These are phyloP conservation scores for Aureobasidium mangrovei DNA, from an alignment of 2,329 filamentous ascomycete genomes.

Conservation along the genomic window DNA sequence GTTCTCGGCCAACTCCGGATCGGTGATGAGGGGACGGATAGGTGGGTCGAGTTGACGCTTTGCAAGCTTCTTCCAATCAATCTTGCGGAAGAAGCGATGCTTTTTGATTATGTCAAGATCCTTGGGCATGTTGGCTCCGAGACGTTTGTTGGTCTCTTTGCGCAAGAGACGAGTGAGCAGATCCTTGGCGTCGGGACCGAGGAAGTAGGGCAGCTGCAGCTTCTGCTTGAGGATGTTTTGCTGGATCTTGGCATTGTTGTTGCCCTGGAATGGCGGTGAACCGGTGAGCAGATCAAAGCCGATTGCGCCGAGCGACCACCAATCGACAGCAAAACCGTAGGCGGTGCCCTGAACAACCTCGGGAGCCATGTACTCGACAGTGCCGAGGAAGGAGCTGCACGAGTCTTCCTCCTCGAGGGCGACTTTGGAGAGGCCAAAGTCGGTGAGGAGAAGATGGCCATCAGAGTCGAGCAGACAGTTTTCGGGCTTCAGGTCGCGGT, in stretches of 20 bases:
- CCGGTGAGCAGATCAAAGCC: constrained; percentile 91
- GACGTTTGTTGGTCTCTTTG: constrained; percentile 84
- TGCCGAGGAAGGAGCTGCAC: constrained; percentile 88
- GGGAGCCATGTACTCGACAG: constrained; percentile 97
- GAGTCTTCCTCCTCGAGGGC: constrained; percentile 61
- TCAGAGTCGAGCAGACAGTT: constrained; percentile 90
- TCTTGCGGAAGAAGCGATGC: constrained; percentile 93
- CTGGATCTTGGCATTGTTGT: constrained; percentile 90
- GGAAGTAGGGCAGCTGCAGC: constrained; percentile 77
- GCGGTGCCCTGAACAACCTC: constrained; percentile 82
- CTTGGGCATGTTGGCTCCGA: constrained; percentile 81
- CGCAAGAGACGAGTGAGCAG: constrained; percentile 79
- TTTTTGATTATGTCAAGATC: constrained; percentile 79
- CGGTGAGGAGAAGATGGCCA: constrained; percentile 87
- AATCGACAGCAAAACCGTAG: constrained; percentile 93
- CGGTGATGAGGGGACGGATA: constrained; percentile 87
- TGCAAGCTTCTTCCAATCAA: constrained; percentile 85
- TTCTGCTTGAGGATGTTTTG: constrained; percentile 95
- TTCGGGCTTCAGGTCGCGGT: constrained; percentile 94
- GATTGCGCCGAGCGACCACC: constrained; percentile 95
- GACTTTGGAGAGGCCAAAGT: constrained; percentile 95
- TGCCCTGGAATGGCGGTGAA: constrained; percentile 78
- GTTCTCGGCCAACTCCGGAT: constrained; percentile 93
- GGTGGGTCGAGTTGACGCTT: constrained; percentile 76
- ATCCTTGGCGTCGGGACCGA: constrained; percentile 87